A percentile compares a stretch with the other conserved stretches of the same genome.
Conservation (phyloP, 495 filamentous ascomycete species). For the Aspergillus taichungensis region DNA sequence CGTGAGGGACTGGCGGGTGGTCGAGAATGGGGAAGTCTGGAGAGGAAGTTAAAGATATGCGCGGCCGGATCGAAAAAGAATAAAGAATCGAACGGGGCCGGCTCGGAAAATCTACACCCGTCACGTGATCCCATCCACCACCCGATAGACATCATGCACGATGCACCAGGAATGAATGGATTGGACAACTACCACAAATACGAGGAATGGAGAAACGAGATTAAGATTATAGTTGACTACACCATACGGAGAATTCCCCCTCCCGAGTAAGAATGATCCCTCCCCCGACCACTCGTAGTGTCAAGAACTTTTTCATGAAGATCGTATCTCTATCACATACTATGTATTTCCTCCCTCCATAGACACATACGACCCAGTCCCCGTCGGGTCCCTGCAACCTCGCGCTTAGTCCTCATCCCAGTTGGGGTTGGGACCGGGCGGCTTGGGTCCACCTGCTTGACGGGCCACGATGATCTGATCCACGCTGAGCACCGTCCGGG, state of each 20-base stretch:
- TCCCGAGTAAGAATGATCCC: no score
- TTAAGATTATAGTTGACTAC: no score
- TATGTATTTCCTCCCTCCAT: conserved; percentile 1
- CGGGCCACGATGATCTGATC: conserved; percentile 99
- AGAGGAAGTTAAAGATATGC: conserved; percentile 7
- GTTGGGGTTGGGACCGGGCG: conserved; percentile 87
- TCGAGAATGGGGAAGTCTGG: background rate
- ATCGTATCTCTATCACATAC: conserved; percentile 16
- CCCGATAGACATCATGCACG: background rate
- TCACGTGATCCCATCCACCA: conserved; percentile 21
- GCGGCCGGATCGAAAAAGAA: conserved; percentile 19
- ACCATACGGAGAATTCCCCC: no score
- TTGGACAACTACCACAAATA: conserved; percentile 1
- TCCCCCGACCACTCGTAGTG: background rate
- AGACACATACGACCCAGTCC: background rate
- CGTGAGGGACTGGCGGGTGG: conserved; percentile 5
- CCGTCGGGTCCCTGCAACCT: no score
- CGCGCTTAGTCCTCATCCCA: conserved; percentile 87
- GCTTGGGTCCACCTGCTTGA: conserved; percentile 96
- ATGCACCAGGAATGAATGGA: background rate
- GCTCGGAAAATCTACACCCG: conserved; percentile 31
- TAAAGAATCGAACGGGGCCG: conserved; percentile 10
- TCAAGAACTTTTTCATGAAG: conserved; percentile 11
- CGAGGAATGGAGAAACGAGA: background rate
- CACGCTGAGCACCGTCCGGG: conserved; percentile 87